Base-by-base conservation (phyloP, 148 eudicot species). In the Rheum nobile region DNA sequence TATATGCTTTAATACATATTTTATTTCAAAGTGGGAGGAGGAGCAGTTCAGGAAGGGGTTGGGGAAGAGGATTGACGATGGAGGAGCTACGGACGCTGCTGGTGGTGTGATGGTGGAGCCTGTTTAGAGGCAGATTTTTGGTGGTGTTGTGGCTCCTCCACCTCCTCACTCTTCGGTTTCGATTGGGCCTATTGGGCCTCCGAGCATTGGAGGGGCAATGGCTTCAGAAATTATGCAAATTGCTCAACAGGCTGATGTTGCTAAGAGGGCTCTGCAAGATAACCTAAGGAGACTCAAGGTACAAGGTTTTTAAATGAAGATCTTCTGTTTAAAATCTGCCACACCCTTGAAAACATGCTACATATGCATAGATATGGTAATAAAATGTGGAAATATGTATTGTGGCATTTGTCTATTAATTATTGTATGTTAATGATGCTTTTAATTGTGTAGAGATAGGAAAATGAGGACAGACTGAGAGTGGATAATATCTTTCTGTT, bases 21-120 rank as follows among this genome's bases (percentile, higher is more conserved):
- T n/a, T n/a, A n/a, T n/a, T n/a, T n/a, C n/a, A n/a, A 84, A 82
- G 77, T 94, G 97, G 98, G 97, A 91, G 72, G 97, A 91, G 73
- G 98, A 91, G 80, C 97, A 91, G 76, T 81, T 88, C 44, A 88
- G 97, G 82, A 94, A 94, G 78, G 98, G 88, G 73, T 41, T 94
- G 21, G 97, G 97, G 68, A 94, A 90, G 82, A 87, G 96, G 80
- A 79, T 87, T 79, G 98, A 94, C 55, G 97, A 92, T 26, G 86
- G 88, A 32, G 65, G 65, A 57, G 65, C 14, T 57, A 19, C 26
- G 21, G 59, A 9, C 21, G 24, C 83, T 67, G 72, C 74, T 76
- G 82, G 77, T 78, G 87, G 55, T 77, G 67, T 76, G 70, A 67
- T 76, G 28, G 82, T 50, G 80, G 88, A 84, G 73, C 78, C 85